phyloP scores from a whole-genome alignment of 1,139 yeast genomes.

The Pichia sp. region DNA sequence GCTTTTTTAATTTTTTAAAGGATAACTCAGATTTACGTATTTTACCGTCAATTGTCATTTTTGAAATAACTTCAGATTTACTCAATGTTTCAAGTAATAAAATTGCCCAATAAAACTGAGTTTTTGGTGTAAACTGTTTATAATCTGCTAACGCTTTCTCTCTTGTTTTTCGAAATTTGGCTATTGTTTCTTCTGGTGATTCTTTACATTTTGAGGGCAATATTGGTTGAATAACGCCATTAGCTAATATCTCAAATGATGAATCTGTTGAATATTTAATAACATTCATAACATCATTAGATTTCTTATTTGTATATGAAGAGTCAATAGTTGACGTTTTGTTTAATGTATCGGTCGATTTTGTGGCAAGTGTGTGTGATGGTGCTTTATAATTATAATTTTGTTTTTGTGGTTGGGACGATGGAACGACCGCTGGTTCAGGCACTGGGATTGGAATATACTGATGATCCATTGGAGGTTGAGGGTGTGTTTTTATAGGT shows the following conservation, averaged over 20 bases:
- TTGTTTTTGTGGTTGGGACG: too few species aligned
- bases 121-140: slow-evolving; percentile 33
- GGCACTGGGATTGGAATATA: background rate
- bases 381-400: too few species aligned
- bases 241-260: slow-evolving; percentile 19
- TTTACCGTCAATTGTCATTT: slow-evolving; percentile 41
- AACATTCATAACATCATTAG: background rate
- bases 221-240: slow-evolving; percentile 28
- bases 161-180: slow-evolving; percentile 27
- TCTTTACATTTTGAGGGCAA: slow-evolving; percentile 29
- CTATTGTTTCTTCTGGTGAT: slow-evolving; percentile 20
- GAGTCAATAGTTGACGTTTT: slow-evolving; percentile 6
- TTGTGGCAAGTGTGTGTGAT: background rate
- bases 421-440: too few species aligned
- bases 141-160: slow-evolving; percentile 32
- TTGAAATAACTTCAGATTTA: slow-evolving; percentile 33
- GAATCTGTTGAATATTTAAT: slow-evolving; percentile 18
- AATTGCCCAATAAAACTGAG: slow-evolving; percentile 49
- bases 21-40: slow-evolving; percentile 34
- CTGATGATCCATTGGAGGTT: background rate
- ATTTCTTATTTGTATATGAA: background rate
- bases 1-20: slow-evolving; percentile 40
- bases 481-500: background rate
- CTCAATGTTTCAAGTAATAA: slow-evolving; percentile 41
- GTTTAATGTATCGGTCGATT: background rate